A percentile compares a stretch with the other conserved stretches of the same genome.
Conservation (phyloP, 2,329 filamentous ascomycete genomes). For the Penicillium expansum region DNA sequence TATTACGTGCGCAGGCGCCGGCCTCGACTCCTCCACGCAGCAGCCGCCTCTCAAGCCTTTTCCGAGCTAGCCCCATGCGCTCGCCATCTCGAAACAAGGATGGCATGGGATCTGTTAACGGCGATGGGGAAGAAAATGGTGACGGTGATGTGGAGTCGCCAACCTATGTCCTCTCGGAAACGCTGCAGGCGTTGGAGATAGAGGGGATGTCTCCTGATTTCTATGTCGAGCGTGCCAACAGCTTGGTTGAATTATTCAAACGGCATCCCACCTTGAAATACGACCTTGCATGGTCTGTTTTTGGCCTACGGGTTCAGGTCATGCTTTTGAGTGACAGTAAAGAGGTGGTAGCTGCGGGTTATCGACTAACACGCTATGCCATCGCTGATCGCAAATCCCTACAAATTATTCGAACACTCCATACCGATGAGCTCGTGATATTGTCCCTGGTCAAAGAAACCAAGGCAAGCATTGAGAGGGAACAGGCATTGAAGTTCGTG, state of each 20-base stretch:
- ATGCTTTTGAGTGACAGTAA: constrained; percentile 95
- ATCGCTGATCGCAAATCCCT: constrained; percentile 90
- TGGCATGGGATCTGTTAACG: constrained; percentile 35
- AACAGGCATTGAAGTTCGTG: constrained; percentile 95
- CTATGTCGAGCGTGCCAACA: constrained; percentile 90
- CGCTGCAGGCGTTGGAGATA: constrained; percentile 82
- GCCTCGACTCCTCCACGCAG: constrained; percentile 49
- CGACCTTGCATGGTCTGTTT: constrained; percentile 92
- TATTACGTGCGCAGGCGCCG: constrained; percentile 57
- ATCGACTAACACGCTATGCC: constrained; percentile 87
- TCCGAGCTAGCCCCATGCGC: constrained; percentile 55
- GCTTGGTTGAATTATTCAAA: constrained; percentile 93
- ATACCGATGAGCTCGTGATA: constrained; percentile 90
- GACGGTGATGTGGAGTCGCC: constrained; percentile 76
- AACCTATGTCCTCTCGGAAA: constrained; percentile 84
- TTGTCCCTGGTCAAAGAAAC: constrained; percentile 91
- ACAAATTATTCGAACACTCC: constrained; percentile 78
- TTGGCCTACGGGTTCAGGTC: constrained; percentile 87
- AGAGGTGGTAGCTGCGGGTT: constrained; percentile 92
- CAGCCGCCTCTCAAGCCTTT: constrained; percentile 57
- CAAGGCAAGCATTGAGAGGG: constrained; percentile 94
- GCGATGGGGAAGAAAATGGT: constrained; percentile 52
- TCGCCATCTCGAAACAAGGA: constrained; percentile 46
- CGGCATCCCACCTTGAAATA: constrained; percentile 91
- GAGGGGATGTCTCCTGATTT: constrained; percentile 89